phyloP scores from a whole-genome alignment of 331 rosid genomes.

The Stylosanthes scabra region DNA sequence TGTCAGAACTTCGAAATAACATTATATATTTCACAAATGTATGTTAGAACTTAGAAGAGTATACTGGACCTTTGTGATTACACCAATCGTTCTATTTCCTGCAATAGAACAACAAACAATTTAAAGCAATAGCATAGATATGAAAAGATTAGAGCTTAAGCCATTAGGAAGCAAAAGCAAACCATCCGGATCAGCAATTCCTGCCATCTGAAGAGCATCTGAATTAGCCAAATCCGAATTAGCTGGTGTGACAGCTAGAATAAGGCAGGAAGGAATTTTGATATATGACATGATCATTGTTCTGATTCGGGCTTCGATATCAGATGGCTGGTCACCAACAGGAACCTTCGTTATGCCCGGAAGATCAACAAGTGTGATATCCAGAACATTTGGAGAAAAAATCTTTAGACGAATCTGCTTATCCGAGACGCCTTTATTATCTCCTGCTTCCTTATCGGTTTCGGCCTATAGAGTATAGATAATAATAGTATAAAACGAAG shows the following conservation, averaged over 20 bases:
- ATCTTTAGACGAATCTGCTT: conserved; percentile 93
- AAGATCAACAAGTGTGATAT: conserved; percentile 95
- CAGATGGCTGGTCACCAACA: conserved; percentile 98
- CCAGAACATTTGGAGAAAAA: conserved; percentile 94
- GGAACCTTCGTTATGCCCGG: conserved; percentile 99
- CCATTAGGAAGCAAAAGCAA: conserved; percentile 27
- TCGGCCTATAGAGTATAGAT: conserved; percentile 83
- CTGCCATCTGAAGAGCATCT: conserved; percentile 99
- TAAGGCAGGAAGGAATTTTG: conserved; percentile 78
- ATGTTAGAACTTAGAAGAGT: conserved; percentile 19
- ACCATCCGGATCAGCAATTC: conserved; percentile 99
- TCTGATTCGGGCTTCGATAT: conserved; percentile 88
- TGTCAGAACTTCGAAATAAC: conserved; percentile 43
- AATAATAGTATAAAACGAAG: neutral
- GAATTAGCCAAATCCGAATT: conserved; percentile 98
- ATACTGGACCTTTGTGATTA: conserved; percentile 83
- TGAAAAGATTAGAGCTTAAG: conserved; percentile 6
- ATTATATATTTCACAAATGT: conserved; percentile 8
- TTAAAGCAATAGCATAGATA: conserved; percentile 4
- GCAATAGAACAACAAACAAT: conserved; percentile 39
- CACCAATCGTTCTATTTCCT: conserved; percentile 97
- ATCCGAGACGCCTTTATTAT: conserved; percentile 92
- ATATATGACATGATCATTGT: conserved; percentile 98
- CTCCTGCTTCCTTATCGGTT: conserved; percentile 95
- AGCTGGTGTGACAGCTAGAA: conserved; percentile 95